Evolutionary conservation across 2,329 filamentous ascomycete species (phyloP), one percentile per base, ranked within the genome.

Genomic region (Aspergillus hortae): DNA sequence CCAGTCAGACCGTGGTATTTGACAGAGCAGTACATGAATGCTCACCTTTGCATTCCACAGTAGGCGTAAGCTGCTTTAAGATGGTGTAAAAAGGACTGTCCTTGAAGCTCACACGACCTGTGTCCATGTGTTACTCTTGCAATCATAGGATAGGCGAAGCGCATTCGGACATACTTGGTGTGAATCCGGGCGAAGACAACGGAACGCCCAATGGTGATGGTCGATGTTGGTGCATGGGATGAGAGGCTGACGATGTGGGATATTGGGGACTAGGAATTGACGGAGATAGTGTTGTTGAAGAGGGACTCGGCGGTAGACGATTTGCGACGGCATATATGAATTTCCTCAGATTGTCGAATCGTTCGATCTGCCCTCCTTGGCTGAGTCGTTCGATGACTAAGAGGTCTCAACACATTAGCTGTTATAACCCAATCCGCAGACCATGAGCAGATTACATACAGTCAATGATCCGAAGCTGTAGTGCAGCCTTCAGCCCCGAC

Each of bases 71-170:
- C 25, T 83, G 79, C 49, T 83, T 77, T 43, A 85, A 68, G 30
- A 92, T 78, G 10, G 82, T 82, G 65, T 92, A 96, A 70, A 96
- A 99, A 0, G 94, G 92, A 63, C 90, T 96, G 4, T 84, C 70
- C 64, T 89, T 92, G 74, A 88, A 88, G 45, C 71, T 73, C 44
- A 82, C 68, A 44, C 69, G 71, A 50, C 70, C 76, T 77, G 57
- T 30, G 55, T 43, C 47, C 11, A 17, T 7, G 17, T 10, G 19
- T 42, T 79, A 80, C 25, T 45, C 7, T 49, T 11, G 44, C 32
- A 30, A 30, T n/a, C 15, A 38, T n/a, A n/a, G 6, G 15, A 38
- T n/a, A n/a, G 6, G 15, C 15, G 35, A 11, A 38, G 21, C 41
- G 44, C 7, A 40, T 35, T 15, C 48, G 32, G 25, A 52, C 58